These are phyloP conservation scores for Leccinum aurantiacum DNA, from an alignment of 768 basidiomycete species.

Conservation along the genomic window DNA sequence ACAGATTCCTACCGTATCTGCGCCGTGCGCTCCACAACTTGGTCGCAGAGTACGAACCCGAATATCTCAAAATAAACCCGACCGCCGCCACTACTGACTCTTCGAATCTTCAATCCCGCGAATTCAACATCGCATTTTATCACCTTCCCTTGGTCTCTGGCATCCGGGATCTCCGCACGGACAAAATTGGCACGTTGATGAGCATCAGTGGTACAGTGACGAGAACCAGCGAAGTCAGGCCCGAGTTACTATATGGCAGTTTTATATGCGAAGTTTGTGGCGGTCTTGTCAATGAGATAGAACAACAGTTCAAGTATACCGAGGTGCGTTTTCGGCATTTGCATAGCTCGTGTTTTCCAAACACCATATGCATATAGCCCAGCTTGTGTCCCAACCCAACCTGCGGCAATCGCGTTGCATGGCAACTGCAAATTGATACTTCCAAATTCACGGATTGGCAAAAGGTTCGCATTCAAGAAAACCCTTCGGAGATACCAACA, in stretches of 20 bases:
- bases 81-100: constrained; percentile 86
- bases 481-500: constrained; percentile 97
- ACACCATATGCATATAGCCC: constrained; percentile 51
- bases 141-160: constrained; percentile 91
- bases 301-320: constrained; percentile 99
- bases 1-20: constrained; percentile 93
- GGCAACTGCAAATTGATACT: constrained; percentile 94
- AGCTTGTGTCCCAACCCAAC: constrained; percentile 91
- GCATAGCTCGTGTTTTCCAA: constrained; percentile 9
- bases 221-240: constrained; percentile 94
- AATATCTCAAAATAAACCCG: constrained; percentile 93
- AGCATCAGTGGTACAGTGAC: constrained; percentile 97
- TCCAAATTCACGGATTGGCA: constrained; percentile 99
- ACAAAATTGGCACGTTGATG: constrained; percentile 91
- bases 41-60: constrained; percentile 86
- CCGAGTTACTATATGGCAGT: constrained; percentile 90
- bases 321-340: constrained; percentile 53
- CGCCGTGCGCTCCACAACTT: constrained; percentile 88
- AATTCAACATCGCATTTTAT: constrained; percentile 95
- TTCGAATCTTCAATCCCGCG: constrained; percentile 84
- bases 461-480: constrained; percentile 98
- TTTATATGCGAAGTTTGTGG: constrained; percentile 91
- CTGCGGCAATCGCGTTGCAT: constrained; percentile 85
- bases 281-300: constrained; percentile 85
- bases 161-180: constrained; percentile 90